Conservation (phyloP, 257 asterid species). For the Salvia miltiorrhiza region DNA sequence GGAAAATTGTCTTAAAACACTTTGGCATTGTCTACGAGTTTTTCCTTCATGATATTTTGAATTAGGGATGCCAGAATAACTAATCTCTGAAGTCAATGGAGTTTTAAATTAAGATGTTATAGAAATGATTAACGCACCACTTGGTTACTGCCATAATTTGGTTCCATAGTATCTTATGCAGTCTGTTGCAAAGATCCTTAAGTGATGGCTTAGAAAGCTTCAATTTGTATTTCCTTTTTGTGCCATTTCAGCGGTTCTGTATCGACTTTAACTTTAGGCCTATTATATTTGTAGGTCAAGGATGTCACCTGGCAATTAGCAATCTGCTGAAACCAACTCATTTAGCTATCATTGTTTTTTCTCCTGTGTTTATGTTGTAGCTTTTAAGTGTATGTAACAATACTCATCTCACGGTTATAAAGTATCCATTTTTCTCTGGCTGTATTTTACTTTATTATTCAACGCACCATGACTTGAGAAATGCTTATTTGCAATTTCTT, state of each 20-base stretch:
- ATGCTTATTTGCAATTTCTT: conserved; percentile 19
- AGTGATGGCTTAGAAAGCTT: background rate
- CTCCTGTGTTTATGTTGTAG: background rate
- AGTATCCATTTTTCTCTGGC: background rate
- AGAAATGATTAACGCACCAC: background rate
- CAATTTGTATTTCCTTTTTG: background rate
- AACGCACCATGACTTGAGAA: background rate
- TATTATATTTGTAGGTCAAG: background rate
- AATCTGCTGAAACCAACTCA: background rate
- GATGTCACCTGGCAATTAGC: background rate
- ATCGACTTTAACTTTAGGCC: background rate
- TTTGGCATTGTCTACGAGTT: background rate
- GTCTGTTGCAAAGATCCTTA: background rate
- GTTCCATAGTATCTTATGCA: background rate
- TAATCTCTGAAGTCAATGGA: background rate
- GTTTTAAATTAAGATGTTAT: background rate
- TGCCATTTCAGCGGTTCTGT: no score
- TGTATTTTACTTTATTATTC: background rate
- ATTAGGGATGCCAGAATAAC: background rate
- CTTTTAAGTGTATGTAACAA: background rate
- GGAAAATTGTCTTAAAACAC: background rate
- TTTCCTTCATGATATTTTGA: background rate
- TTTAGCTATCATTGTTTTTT: background rate
- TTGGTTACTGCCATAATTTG: background rate
- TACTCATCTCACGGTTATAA: background rate